A percentile compares a stretch with the other conserved stretches of the same genome.
Conservation (phyloP, 2,329 filamentous ascomycete species). For the Colletotrichum chrysophilum region DNA sequence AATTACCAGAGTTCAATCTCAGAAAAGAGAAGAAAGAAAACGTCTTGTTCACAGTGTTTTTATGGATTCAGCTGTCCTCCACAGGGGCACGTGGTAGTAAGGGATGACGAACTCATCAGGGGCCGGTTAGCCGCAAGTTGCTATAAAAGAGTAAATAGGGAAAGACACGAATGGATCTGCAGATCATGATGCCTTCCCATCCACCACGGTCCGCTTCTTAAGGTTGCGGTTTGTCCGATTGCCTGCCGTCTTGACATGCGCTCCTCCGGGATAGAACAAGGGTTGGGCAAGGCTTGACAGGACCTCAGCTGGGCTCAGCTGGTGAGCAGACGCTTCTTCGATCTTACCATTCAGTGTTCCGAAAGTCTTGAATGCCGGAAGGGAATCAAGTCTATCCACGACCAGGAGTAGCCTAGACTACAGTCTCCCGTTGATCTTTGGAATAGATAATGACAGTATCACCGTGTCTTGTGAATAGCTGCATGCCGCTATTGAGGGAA, state of each 20-base stretch:
- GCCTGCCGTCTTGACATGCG: background rate
- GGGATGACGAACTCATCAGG: background rate
- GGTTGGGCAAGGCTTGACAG: background rate
- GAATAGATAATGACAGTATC: background rate
- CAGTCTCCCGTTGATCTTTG: background rate
- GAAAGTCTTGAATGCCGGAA: background rate
- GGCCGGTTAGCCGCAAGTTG: background rate
- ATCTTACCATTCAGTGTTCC: accelerated
- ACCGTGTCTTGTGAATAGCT: background rate
- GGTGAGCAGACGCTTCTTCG: background rate
- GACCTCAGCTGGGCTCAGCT: background rate
- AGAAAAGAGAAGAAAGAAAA: background rate
- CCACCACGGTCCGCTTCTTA: background rate
- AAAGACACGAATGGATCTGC: background rate
- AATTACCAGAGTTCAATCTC: accelerated
- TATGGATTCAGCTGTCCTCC: accelerated
- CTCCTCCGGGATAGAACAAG: background rate
- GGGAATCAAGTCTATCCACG: background rate
- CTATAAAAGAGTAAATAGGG: background rate
- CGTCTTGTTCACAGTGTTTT: background rate
- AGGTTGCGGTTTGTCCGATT: background rate
- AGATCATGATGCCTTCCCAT: background rate
- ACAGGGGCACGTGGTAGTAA: accelerated
- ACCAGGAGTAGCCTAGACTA: background rate
- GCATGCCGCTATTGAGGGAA: background rate